phyloP scores from a whole-genome alignment of 129 eudicot species.

The Flaveria sonorensis region DNA sequence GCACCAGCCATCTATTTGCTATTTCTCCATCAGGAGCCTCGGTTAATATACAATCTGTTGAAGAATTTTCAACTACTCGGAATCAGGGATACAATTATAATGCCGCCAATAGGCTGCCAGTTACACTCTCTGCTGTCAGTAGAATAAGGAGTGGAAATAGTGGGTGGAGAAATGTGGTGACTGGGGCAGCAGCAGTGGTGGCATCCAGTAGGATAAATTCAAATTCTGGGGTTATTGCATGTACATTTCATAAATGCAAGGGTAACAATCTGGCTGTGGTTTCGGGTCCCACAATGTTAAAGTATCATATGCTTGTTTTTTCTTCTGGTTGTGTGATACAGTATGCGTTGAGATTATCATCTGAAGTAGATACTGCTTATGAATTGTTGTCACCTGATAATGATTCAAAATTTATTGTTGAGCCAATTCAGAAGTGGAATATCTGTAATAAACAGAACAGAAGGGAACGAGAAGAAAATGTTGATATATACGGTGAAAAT shows the following conservation, averaged over 20 bases:
- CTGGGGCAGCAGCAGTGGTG: constrained; percentile 63
- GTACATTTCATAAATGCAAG: constrained; percentile 60
- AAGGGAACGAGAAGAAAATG: constrained; percentile 56
- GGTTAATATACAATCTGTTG: constrained; percentile 43
- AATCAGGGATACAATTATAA: constrained; percentile 32
- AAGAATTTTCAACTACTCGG: constrained; percentile 35
- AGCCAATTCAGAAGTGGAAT: constrained; percentile 91
- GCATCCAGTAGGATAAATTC: constrained; percentile 56
- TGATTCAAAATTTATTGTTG: constrained; percentile 68
- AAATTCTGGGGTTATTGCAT: constrained; percentile 67
- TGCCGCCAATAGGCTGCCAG: constrained; percentile 29
- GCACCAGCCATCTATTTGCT: constrained; percentile 85
- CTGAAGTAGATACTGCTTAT: constrained; percentile 47
- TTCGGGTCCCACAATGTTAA: constrained; percentile 33
- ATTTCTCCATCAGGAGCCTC: constrained; percentile 72
- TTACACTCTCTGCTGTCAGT: constrained; percentile 68
- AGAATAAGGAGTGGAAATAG: constrained; percentile 71
- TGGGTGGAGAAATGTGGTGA: constrained; percentile 72
- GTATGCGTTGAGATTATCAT: constrained; percentile 53
- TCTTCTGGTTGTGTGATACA: constrained; percentile 79
- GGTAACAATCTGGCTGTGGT: constrained; percentile 24
- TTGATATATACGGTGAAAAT: constrained; percentile 73
- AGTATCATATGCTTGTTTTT: constrained; percentile 65
- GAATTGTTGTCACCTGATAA: constrained; percentile 41
- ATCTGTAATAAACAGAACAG: constrained; percentile 72